Conservation (phyloP, 768 basidiomycete species). For the Rhodotorula babjevae region DNA sequence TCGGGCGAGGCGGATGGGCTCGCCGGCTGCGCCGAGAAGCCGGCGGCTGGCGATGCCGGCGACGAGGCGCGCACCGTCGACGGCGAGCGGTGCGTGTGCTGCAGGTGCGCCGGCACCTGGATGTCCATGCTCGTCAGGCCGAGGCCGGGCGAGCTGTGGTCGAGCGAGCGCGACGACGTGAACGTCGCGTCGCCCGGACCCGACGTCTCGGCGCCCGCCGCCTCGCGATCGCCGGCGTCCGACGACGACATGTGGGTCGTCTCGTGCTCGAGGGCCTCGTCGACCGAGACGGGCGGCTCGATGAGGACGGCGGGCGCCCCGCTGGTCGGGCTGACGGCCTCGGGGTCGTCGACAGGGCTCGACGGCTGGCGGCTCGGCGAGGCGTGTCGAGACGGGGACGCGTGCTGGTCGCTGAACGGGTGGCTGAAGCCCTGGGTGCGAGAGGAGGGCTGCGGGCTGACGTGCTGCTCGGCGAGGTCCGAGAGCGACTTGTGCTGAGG, state of each 20-base stretch:
- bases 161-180: slow-evolving; percentile 4
- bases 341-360: too few relatives aligned
- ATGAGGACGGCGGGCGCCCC: neutral
- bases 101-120: too few relatives aligned
- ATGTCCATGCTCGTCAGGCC: neutral
- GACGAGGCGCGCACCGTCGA: slow-evolving; percentile 22
- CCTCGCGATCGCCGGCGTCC: neutral
- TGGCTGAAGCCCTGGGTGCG: neutral
- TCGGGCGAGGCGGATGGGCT: neutral
- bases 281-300: neutral
- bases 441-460: neutral
- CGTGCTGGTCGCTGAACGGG: neutral
- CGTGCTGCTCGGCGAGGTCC: slow-evolving; percentile 1
- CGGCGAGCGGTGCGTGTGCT: neutral
- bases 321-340: neutral
- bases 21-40: too few relatives aligned
- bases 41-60: neutral
- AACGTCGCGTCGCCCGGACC: neutral
- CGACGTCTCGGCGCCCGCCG: neutral
- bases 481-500: slow-evolving; percentile 4
- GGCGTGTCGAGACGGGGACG: too few relatives aligned
- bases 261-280: too few relatives aligned
- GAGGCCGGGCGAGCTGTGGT: neutral
- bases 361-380: too few relatives aligned
- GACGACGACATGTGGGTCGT: slow-evolving; percentile 17